Evolutionary conservation across 2,329 filamentous ascomycete species (phyloP).

Genomic region (Venturia aucupariae): DNA sequence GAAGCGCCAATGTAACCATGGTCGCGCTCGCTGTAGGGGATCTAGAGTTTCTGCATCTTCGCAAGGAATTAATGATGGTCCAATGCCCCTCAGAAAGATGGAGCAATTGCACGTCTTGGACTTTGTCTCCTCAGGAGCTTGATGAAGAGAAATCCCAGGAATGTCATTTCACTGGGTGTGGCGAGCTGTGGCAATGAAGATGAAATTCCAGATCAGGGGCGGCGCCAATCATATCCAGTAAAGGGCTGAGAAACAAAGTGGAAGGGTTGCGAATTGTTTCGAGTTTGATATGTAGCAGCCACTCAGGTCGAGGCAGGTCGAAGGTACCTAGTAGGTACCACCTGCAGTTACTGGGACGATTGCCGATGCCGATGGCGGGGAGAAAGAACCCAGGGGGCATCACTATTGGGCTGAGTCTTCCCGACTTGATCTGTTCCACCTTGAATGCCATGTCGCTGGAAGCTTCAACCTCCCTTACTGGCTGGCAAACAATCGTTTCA

Average conservation of each 20-base stretch:
- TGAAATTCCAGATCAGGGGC: background rate
- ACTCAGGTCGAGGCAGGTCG: too few relatives aligned
- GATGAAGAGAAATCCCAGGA: too few relatives aligned
- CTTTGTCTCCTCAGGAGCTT: too few relatives aligned
- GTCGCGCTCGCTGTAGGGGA: background rate
- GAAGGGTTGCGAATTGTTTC: background rate
- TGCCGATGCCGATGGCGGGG: too few relatives aligned
- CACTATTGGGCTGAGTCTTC: background rate
- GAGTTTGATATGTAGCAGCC: too few relatives aligned
- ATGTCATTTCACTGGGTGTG: background rate
- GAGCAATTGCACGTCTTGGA: too few relatives aligned
- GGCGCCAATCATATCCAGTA: background rate
- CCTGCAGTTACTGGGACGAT: too few relatives aligned
- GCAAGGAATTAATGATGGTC: too few relatives aligned
- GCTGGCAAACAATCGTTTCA: background rate
- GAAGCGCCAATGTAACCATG: conserved; percentile 4
- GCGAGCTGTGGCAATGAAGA: background rate
- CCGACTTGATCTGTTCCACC: background rate
- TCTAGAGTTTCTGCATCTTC: too few relatives aligned
- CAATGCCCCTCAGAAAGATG: too few relatives aligned
- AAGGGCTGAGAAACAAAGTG: background rate
- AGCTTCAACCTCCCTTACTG: background rate
- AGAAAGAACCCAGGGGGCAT: background rate
- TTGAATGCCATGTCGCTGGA: background rate
- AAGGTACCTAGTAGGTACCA: too few relatives aligned